Percentiles rank a stretch among this genome's conserved stretches.
Conservation (phyloP, 176 grass and related monocot species). For the Zea luxurians region DNA sequence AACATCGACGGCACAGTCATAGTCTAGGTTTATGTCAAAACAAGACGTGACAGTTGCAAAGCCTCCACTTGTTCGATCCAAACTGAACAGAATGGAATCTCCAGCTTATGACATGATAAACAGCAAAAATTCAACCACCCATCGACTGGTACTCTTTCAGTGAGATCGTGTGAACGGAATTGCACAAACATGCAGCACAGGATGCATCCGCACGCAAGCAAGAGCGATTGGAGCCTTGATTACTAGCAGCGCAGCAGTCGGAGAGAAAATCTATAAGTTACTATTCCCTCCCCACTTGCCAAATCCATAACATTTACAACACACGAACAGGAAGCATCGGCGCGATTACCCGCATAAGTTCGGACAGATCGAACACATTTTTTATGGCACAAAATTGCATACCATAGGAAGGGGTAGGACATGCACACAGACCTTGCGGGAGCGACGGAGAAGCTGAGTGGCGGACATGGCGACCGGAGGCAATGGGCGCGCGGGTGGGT, state of each 20-base stretch:
- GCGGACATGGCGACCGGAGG: conserved; percentile 49
- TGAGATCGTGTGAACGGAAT: background rate
- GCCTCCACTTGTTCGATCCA: background rate
- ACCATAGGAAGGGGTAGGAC: no score
- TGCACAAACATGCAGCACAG: background rate
- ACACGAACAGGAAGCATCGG: background rate
- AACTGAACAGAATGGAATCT: background rate
- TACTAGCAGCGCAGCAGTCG: background rate
- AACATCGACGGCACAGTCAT: background rate
- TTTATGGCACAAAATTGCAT: background rate
- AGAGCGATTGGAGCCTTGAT: background rate
- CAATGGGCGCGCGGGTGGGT: conserved; percentile 9
- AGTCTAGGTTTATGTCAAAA: background rate
- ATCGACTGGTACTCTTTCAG: background rate
- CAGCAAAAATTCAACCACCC: background rate
- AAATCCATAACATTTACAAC: background rate
- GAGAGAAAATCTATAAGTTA: background rate
- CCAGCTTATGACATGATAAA: background rate
- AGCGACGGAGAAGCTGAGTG: conserved; percentile 66
- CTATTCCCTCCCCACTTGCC: no score
- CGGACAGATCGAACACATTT: background rate
- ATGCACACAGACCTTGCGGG: conserved; percentile 62
- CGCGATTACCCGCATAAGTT: background rate
- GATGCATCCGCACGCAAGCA: background rate
- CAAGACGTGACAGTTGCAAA: background rate